A percentile compares a stretch with the other conserved stretches of the same genome.
Conservation (phyloP, 768 basidiomycete species). For the Amanita fuliginea region DNA sequence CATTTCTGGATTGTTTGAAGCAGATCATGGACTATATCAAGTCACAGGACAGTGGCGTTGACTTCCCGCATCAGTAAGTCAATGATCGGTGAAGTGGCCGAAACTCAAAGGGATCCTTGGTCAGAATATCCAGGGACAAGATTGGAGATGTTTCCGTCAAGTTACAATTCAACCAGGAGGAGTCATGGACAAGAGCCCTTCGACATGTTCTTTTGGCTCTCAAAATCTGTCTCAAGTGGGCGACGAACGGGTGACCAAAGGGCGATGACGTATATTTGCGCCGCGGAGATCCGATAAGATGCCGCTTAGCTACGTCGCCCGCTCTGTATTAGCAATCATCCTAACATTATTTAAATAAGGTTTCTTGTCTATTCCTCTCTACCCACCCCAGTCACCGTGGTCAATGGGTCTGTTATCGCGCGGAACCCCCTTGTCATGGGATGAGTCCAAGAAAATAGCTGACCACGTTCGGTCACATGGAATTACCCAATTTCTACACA, state of each 20-base stretch:
- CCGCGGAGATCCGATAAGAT: not conserved
- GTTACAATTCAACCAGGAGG: conserved; percentile 90
- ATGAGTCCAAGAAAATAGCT: conserved; percentile 76
- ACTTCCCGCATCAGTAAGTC: conserved; percentile 81
- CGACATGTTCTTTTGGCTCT: conserved; percentile 84
- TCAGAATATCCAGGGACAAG: conserved; percentile 83
- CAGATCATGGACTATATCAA: conserved; percentile 85
- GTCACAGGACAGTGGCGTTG: conserved; percentile 56
- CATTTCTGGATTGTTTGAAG: conserved; percentile 89
- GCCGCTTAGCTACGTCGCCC: no score
- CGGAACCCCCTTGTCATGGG: conserved; percentile 90
- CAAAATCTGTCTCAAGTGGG: conserved; percentile 83
- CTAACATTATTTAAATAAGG: conserved; percentile 3
- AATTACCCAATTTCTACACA: conserved; percentile 89
- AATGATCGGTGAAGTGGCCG: not conserved
- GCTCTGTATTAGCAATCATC: conserved; percentile 13
- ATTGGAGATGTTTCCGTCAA: conserved; percentile 95
- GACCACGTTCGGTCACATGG: conserved; percentile 89
- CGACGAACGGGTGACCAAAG: conserved; percentile 51
- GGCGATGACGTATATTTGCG: not conserved
- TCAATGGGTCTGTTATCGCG: conserved; percentile 87
- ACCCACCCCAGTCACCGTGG: not conserved
- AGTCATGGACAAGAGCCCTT: conserved; percentile 90
- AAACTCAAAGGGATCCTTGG: not conserved
- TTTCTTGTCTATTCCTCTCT: not conserved